Conservation (phyloP, 169 alveolate genomes). For the Plasmodium vivax region DNA sequence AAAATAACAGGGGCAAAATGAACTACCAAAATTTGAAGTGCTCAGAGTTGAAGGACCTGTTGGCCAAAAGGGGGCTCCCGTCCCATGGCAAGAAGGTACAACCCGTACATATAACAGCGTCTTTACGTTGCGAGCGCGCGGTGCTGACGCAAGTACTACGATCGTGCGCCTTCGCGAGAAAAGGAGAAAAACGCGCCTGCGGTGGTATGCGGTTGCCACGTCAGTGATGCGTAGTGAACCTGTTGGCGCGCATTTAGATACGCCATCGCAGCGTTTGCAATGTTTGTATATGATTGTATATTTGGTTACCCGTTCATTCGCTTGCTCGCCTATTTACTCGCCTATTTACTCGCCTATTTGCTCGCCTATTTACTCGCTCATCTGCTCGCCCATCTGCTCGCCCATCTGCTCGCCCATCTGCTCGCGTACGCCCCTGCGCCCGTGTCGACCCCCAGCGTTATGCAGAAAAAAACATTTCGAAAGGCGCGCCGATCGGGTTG, state of each 20-base stretch:
- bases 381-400: too few species aligned
- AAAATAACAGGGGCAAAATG: slow-evolving; percentile 1
- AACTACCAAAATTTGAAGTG: slow-evolving; percentile 69
- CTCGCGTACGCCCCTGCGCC: not conserved
- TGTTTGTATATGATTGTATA: not conserved
- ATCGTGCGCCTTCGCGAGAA: not conserved
- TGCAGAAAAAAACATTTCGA: not conserved
- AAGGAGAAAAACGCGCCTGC: not conserved
- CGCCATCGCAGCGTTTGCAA: not conserved
- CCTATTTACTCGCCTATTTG: too few species aligned
- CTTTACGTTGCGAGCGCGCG: not conserved
- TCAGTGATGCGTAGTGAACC: not conserved
- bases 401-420: too few species aligned
- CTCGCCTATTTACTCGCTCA: not conserved
- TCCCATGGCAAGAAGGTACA: slow-evolving; percentile 70
- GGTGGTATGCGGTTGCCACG: not conserved
- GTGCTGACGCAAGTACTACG: not conserved
- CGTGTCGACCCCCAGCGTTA: not conserved
- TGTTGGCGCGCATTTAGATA: not conserved
- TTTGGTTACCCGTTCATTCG: not conserved
- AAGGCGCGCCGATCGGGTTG: not conserved
- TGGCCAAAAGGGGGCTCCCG: slow-evolving; percentile 75
- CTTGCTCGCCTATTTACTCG: not conserved
- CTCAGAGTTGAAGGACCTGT: slow-evolving; percentile 65
- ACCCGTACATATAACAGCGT: not conserved